phyloP scores from a whole-genome alignment of 139 green algal genomes.

The Coelastrella sp. region DNA sequence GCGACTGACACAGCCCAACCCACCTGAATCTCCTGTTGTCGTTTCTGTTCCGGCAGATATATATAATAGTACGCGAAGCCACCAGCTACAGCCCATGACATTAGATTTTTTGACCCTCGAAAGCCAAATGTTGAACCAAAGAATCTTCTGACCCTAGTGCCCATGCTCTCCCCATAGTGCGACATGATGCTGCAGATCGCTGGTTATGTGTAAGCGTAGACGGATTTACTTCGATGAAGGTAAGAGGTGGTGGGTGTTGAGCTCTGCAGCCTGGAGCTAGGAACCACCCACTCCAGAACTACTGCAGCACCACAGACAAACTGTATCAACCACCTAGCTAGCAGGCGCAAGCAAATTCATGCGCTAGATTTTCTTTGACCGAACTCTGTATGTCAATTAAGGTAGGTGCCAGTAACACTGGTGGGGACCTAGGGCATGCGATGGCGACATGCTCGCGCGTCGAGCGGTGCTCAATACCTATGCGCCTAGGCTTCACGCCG shows the following conservation, averaged over 20 bases:
- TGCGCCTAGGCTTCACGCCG: too few species aligned
- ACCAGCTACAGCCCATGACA: slow-evolving; percentile 50
- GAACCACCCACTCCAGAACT: too few species aligned
- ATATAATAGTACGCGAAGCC: slow-evolving; percentile 52
- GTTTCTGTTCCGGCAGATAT: slow-evolving; percentile 24
- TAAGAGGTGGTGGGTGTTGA: too few species aligned
- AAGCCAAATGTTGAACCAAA: slow-evolving; percentile 42
- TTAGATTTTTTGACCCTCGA: slow-evolving; percentile 42
- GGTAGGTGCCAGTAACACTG: neutral
- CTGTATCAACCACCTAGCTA: too few species aligned
- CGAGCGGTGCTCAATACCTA: neutral
- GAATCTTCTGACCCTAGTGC: neutral
- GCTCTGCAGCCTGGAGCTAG: too few species aligned
- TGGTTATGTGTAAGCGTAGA: too few species aligned
- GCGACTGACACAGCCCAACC: neutral
- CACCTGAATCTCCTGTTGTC: slow-evolving; percentile 27
- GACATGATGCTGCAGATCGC: slow-evolving; percentile 2
- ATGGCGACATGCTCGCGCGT: neutral
- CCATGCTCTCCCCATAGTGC: neutral
- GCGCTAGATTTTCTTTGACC: too few species aligned
- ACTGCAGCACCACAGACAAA: too few species aligned
- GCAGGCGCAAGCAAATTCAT: too few species aligned
- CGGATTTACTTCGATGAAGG: too few species aligned
- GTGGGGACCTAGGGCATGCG: neutral
- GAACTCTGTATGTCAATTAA: too few species aligned